Evolutionary conservation across 208 protist species (phyloP).

Genomic region (Trypanosoma avium): DNA sequence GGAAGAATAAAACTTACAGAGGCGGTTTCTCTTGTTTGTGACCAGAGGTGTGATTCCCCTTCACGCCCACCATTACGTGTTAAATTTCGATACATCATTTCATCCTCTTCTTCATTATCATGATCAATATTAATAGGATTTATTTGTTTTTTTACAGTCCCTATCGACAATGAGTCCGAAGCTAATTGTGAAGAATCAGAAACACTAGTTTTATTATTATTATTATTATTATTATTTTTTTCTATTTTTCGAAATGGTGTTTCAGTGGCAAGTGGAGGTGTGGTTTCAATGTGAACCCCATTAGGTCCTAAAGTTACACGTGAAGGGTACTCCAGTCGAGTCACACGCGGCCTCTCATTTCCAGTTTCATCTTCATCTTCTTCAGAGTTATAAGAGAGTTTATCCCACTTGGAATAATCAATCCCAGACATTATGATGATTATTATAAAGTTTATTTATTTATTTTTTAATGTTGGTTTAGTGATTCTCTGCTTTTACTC

Average conservation of each 20-base stretch:
- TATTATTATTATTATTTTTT: not conserved
- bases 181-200: no score
- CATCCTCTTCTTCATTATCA: constrained; percentile 48
- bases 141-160: not conserved
- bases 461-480: not conserved
- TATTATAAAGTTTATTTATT: not conserved
- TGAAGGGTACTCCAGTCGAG: constrained; percentile 63
- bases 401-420: constrained; percentile 88
- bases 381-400: constrained; percentile 38
- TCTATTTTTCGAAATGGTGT: constrained; percentile 42
- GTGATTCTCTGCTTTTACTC: not conserved
- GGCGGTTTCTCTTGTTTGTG: constrained; percentile 64
- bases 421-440: constrained; percentile 42
- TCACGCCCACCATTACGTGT: constrained; percentile 66
- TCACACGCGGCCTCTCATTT: constrained; percentile 30
- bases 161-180: no score
- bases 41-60: constrained; percentile 59
- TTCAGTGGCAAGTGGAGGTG: constrained; percentile 32
- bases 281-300: constrained; percentile 43
- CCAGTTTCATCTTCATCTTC: constrained; percentile 12
- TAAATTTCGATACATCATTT: constrained; percentile 52
- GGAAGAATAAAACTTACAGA: constrained; percentile 72
- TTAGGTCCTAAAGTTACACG: constrained; percentile 59
- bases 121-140: not conserved
- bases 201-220: not conserved